Base-by-base conservation (phyloP, 306 rosid species). In the Quercus dentata region DNA sequence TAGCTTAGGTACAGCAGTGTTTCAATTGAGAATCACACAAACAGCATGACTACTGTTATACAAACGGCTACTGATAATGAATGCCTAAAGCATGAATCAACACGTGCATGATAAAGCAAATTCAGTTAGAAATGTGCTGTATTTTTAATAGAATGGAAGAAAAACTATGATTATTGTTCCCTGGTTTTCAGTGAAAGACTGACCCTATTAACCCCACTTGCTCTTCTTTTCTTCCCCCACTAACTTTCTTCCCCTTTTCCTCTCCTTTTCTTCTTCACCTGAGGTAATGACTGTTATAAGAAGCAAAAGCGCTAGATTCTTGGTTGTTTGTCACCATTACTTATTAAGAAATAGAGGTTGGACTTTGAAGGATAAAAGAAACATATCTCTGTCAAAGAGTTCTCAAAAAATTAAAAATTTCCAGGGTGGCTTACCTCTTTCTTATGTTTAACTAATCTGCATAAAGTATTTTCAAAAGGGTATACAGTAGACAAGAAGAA, bases 121-220 rank as follows among this genome's bases (percentile, higher is more conserved):
- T 79, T 86, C 85, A 20, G 85, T 85, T 83, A 3, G 69, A 68
- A 87, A 65, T 74, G 81, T 75, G 75, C 58, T 69, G 77, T 78
- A 77, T 69, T 69, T 82, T 41, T 46, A 71, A 79, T 58, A 74
- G 73, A 74, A 86, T 54, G 63, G 80, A 83, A 85, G 75, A 83
- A 77, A 78, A 64, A 80, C 70, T 65, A 59, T 71, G 74, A 83
- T 83, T 73, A 79, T 78, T 84, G 78, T 77, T 83, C 80, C 96
- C 93, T 83, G 92, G 89, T 87, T 87, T 91, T 92, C 94, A 86
- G 94, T 89, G 97, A 90, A 79, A 81, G 71, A 41, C 76, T 78
- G 86, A 81, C 75, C 84, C 87, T 75, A 33, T 62, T 38, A 87
- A 61, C 91, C 93, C 92, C 94, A 89, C 97, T 87, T 88, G 92